A percentile compares a stretch with the other conserved stretches of the same genome.
Conservation (phyloP, 2,329 filamentous ascomycete genomes). For the Paracamarosporium sp. region DNA sequence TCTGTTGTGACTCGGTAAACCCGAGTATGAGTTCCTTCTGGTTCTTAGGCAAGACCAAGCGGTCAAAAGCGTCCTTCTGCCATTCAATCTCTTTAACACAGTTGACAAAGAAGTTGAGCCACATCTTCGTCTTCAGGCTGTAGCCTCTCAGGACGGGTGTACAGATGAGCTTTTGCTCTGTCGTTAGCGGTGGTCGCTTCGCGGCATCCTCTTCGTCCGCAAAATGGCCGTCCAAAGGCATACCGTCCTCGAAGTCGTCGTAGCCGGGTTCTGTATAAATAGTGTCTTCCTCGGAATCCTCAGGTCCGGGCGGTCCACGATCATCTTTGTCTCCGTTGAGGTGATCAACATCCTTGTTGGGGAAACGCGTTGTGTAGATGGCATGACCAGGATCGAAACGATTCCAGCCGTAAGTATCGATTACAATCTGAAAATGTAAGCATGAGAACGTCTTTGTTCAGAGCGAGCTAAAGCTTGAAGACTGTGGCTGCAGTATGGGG, state of each 20-base stretch:
- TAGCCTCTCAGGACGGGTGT: conserved; percentile 37
- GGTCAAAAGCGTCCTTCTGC: conserved; percentile 37
- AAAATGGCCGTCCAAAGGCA: conserved; percentile 41
- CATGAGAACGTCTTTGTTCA: not conserved
- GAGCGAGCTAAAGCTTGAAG: too few relatives aligned
- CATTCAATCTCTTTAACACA: conserved; percentile 38
- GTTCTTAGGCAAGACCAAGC: conserved; percentile 34
- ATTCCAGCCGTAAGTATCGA: conserved; percentile 61
- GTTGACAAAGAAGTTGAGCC: conserved; percentile 38
- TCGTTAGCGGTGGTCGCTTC: conserved; percentile 23
- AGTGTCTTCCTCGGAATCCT: not conserved
- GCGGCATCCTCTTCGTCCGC: conserved; percentile 34
- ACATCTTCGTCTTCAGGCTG: conserved; percentile 34
- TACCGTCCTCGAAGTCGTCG: conserved; percentile 20
- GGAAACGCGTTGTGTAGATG: conserved; percentile 47
- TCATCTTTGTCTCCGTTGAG: conserved; percentile 10
- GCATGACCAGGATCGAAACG: conserved; percentile 53
- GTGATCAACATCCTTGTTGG: conserved; percentile 33
- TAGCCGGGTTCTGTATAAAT: conserved; percentile 12
- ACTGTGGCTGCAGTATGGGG: too few relatives aligned
- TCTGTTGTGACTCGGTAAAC: conserved; percentile 37
- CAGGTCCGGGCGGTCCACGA: not conserved
- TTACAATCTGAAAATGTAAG: conserved; percentile 50
- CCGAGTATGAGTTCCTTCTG: conserved; percentile 43
- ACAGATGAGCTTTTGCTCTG: conserved; percentile 35